A percentile compares a stretch with the other conserved stretches of the same genome.
phyloP scores from a whole-genome alignment of 1,284 basidiomycete genomes.

The Schizophyllum commune region DNA sequence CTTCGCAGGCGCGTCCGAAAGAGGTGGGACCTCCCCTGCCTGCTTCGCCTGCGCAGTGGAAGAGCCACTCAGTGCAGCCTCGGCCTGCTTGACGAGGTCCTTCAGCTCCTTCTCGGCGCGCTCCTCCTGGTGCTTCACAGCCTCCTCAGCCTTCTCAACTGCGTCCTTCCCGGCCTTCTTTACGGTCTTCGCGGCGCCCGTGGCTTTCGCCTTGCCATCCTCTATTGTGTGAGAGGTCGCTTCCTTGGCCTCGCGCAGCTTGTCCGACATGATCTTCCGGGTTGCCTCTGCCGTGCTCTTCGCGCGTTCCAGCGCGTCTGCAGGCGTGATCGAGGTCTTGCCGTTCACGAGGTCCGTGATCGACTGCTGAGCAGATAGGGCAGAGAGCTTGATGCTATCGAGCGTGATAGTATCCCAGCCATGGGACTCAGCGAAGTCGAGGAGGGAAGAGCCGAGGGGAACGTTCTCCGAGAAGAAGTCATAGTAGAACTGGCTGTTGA shows the following conservation, averaged over 20 bases:
- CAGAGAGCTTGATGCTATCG: conserved; percentile 45
- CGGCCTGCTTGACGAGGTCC: conserved; percentile 60
- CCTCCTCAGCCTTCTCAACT: conserved; percentile 31
- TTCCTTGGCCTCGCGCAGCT: conserved; percentile 25
- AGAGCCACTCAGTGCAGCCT: conserved; percentile 47
- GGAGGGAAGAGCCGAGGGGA: conserved; percentile 67
- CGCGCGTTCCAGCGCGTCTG: conserved; percentile 28
- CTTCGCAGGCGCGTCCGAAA: conserved; percentile 20
- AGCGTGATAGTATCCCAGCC: conserved; percentile 70
- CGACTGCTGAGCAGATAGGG: conserved; percentile 44
- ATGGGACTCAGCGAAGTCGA: conserved; percentile 75
- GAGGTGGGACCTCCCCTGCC: conserved; percentile 21
- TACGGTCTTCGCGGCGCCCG: conserved; percentile 2
- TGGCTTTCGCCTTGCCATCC: conserved; percentile 6
- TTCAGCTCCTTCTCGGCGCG: conserved; percentile 57
- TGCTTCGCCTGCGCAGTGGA: conserved; percentile 20
- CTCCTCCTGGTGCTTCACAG: conserved; percentile 39
- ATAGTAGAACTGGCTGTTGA: conserved; percentile 67
- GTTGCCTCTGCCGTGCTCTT: conserved; percentile 36
- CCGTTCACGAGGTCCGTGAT: conserved; percentile 36
- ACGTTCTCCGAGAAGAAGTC: conserved; percentile 78
- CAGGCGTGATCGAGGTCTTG: conserved; percentile 18
- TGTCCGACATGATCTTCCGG: conserved; percentile 41
- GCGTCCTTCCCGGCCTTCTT: conserved; percentile 25
- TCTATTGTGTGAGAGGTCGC: conserved; percentile 22